phyloP scores from a whole-genome alignment of 2,329 filamentous ascomycete genomes.

The Whalleya microplaca region DNA sequence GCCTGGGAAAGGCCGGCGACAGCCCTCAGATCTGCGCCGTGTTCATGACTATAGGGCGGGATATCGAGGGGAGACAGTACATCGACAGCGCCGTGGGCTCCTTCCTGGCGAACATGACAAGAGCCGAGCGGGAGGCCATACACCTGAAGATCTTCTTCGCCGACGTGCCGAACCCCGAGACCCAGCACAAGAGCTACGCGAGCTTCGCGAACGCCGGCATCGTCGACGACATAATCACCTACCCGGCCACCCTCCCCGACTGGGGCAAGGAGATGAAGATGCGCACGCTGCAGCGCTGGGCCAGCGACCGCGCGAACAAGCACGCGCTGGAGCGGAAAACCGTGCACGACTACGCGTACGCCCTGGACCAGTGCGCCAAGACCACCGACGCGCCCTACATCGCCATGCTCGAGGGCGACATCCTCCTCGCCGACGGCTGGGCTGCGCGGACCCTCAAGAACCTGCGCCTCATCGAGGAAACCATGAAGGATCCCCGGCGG shows the following conservation, averaged over 20 bases:
- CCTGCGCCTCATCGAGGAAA: conserved; percentile 28
- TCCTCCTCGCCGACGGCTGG: conserved; percentile 38
- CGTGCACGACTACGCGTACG: conserved; percentile 37
- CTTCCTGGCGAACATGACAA: conserved; percentile 37
- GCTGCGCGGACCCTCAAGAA: conserved; percentile 33
- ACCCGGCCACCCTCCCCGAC: conserved; percentile 26
- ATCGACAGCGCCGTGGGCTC: conserved; percentile 38
- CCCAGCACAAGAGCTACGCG: conserved; percentile 32
- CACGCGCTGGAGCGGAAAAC: conserved; percentile 35
- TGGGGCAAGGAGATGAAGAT: conserved; percentile 26
- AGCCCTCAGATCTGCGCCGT: conserved; percentile 34
- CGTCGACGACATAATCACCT: conserved; percentile 35
- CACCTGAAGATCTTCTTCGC: conserved; percentile 39
- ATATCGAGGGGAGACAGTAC: conserved; percentile 35
- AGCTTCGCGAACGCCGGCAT: conserved; percentile 25
- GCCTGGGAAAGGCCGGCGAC: conserved; percentile 29
- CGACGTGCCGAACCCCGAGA: conserved; percentile 33
- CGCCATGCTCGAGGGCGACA: conserved; percentile 38
- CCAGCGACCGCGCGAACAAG: conserved; percentile 24
- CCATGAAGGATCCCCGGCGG: conserved; percentile 35
- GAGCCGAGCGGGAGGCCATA: conserved; percentile 29
- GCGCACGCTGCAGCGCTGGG: conserved; percentile 26
- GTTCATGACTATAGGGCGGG: conserved; percentile 35
- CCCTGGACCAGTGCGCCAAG: conserved; percentile 30
- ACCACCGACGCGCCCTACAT: conserved; percentile 38